Evolutionary conservation across 1,284 basidiomycete genomes (phyloP).

Genomic region (Heterobasidion parviporum): DNA sequence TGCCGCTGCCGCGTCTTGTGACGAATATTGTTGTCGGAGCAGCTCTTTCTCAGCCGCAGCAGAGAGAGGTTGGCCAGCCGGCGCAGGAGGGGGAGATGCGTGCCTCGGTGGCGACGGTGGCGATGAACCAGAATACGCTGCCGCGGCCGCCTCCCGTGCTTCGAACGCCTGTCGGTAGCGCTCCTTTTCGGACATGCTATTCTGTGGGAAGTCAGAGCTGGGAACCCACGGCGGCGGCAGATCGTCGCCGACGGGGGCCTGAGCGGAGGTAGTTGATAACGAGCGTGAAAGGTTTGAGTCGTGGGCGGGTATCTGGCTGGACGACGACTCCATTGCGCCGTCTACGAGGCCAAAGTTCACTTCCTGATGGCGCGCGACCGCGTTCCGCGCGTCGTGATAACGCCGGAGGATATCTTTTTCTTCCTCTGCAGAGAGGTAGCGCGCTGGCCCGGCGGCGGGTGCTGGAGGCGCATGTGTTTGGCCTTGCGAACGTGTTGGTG

Average conservation of each 20-base stretch:
- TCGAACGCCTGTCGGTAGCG: constrained; percentile 48
- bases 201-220: constrained; percentile 14
- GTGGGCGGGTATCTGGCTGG: constrained; percentile 5
- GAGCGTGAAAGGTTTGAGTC: constrained; percentile 23
- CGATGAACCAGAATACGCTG: constrained; percentile 6
- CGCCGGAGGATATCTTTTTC: constrained; percentile 60
- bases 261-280: constrained; percentile 6
- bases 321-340: constrained; percentile 12
- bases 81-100: constrained; percentile 6
- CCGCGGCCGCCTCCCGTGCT: constrained; percentile 43
- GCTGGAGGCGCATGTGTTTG: background rate
- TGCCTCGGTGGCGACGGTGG: constrained; percentile 1
- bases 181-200: constrained; percentile 30
- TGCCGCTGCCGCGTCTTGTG: constrained; percentile 9
- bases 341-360: constrained; percentile 20
- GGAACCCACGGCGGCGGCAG: constrained; percentile 14
- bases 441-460: background rate
- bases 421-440: constrained; percentile 33
- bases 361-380: constrained; percentile 49
- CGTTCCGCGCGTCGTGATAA: constrained; percentile 63
- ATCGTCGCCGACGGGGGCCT: constrained; percentile 7
- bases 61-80: background rate
- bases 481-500: background rate
- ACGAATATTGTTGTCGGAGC: background rate
- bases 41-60: constrained; percentile 3